Evolutionary conservation across 345 rosid species (phyloP).

Genomic region (Populus alba): DNA sequence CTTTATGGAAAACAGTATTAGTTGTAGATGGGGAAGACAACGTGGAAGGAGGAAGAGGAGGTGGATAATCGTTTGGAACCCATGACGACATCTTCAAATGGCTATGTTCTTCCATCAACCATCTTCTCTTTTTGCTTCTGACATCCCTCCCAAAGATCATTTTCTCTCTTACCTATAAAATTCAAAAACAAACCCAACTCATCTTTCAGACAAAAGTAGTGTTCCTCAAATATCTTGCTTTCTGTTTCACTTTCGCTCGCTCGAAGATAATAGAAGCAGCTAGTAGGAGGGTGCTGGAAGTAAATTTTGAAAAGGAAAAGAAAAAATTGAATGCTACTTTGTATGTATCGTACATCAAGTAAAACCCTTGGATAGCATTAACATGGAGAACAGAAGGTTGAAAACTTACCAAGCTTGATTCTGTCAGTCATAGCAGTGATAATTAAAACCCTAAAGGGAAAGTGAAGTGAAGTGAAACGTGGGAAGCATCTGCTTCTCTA

Average conservation of each 20-base stretch:
- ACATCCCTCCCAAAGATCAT: slow-evolving; percentile 10
- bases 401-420: slow-evolving; percentile 10
- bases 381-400: neutral
- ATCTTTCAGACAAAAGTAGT: slow-evolving; percentile 9
- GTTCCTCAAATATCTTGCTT: neutral
- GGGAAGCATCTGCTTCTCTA: neutral
- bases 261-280: neutral
- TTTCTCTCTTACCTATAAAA: slow-evolving; percentile 1
- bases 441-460: neutral
- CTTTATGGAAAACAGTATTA: slow-evolving; percentile 13
- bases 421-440: no score
- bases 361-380: slow-evolving; percentile 1
- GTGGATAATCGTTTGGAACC: slow-evolving; percentile 17
- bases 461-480: neutral
- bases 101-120: slow-evolving; percentile 20
- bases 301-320: neutral
- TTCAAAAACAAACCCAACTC: slow-evolving; percentile 7
- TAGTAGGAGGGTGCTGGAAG: neutral
- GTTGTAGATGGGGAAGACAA: slow-evolving; percentile 5
- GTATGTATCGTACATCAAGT: neutral
- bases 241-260: neutral
- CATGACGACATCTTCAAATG: slow-evolving; percentile 23
- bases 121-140: slow-evolving; percentile 7
- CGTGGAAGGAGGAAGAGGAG: slow-evolving; percentile 18
- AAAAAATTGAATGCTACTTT: neutral